Base-by-base conservation (phyloP, 2,329 filamentous ascomycete genomes). In the Fusarium beomiforme region DNA sequence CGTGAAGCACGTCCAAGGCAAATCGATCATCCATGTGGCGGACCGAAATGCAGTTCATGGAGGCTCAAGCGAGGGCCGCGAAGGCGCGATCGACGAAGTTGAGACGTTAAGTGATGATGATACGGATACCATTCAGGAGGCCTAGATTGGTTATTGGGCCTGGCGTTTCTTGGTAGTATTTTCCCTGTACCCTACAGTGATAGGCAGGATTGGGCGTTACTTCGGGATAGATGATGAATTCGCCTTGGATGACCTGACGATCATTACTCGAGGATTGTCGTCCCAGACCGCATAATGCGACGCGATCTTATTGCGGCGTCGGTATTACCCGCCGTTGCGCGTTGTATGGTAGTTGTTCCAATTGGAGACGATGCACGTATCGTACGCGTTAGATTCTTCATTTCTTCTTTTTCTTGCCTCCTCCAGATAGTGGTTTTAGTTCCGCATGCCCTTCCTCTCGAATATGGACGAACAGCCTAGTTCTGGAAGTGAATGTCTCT, bases 1-100 rank as follows among this genome's bases (percentile, higher is more conserved):
- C n/a, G 87, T 97, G 5, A 89, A 89, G 73, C 89, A 92, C 73
- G 90, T 92, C 12, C 90, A 93, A 74, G 93, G 93, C 24, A 98
- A 97, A 80, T 86, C 90, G 10, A 93, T 99, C 56, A 92, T 98
- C 51, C 93, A 95, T 74, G 90, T 98, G 31, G 90, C 93, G 31
- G 91, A 94, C 59, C 85, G 85, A 53, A 91, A 95, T 74, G 89
- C 90, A 2, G 82, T 87, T 42, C 78, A 84, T 6, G 83, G 87
- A 62, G 86, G 87, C 4, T 81, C 85, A 53, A 82, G 82, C 13
- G 76, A 80, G 29, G 93, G 92, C 72, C 85, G 93, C 59, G 88
- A 90, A 36, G 90, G 88, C 37, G 94, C 94, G 1, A 89, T 98
- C 59, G 94, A 97, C 71, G 94, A 97, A 77, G 95, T 99, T 6